Evolutionary conservation across 1,284 basidiomycete genomes (phyloP), one percentile per base, ranked within the genome.

Genomic region (Vanrija pseudolonga): DNA sequence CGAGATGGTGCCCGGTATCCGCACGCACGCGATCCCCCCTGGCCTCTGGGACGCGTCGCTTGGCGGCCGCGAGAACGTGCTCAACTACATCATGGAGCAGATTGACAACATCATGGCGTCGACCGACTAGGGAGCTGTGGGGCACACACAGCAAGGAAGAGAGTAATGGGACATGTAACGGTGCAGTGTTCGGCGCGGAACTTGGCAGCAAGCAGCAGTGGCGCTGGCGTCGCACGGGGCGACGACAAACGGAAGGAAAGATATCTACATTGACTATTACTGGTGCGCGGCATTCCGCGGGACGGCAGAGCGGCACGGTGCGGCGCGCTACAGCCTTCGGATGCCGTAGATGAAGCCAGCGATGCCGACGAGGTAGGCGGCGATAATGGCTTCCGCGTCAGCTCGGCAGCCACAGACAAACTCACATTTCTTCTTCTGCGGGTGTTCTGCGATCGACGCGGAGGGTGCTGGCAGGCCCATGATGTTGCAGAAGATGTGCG

Each of bases 401-500:
- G 49, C 40, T 14, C 38, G 23, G 17, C n/a, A 17, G 4, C 14
- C 6, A 12, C 32, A 5, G 4, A 6, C 0, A 66, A 26, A 26
- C 69, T 58, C 48, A 70, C 69, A 38, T 18, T 54, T 23, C 53
- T 60, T 64, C 44, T 62, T 53, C 17, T 48, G 22, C 6, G 74
- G 73, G 55, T 75, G 67, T n/a, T 69, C 51, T 2, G 50, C 40
- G 6, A 69, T 51, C 11, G 75, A 70, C 1, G 55, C 57, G 4
- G 45, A 51, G 4, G 75, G 75, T 17, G 69, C 59, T 38, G 75
- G 74, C 17, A 78, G 70, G 2, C 94, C 94, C 90, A 97, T 94
- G 44, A 88, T 70, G 70, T 98, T 98, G 79, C 95, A 98, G 68
- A 93, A 92, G 3, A 88, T 78, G 73, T 98, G 95, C 0, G 89